Evolutionary conservation across 305 asterid genomes (phyloP).

Genomic region (Fraxinus albicans): DNA sequence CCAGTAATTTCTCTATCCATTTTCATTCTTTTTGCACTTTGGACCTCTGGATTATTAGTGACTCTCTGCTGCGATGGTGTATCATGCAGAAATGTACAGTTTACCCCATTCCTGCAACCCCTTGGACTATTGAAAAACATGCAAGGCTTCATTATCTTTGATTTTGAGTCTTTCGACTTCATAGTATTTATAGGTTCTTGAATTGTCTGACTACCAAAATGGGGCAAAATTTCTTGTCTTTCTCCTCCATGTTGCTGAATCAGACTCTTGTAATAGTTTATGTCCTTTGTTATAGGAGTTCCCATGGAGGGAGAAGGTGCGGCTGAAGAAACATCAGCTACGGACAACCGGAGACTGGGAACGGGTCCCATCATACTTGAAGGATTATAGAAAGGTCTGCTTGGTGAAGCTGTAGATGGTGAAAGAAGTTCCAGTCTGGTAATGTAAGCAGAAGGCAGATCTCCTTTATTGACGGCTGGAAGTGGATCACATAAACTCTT

Average conservation of each 20-base stretch:
- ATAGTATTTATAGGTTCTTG: conserved; percentile 32
- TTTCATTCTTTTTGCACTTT: conserved; percentile 58
- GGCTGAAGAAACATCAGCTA: conserved; percentile 12
- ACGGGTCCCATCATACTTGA: conserved; percentile 24
- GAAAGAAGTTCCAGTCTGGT: conserved; percentile 41
- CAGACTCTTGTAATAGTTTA: conserved; percentile 56
- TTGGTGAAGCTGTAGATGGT: conserved; percentile 12
- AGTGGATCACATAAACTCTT: conserved; percentile 10
- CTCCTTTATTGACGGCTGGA: conserved; percentile 32
- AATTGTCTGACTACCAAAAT: conserved; percentile 25
- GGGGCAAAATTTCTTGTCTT: conserved; percentile 36
- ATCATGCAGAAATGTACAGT: conserved; percentile 57
- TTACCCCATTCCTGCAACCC: conserved; percentile 69
- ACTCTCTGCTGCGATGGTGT: conserved; percentile 38
- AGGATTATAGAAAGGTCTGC: conserved; percentile 33
- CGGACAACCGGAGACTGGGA: conserved; percentile 6
- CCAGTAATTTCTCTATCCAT: conserved; percentile 56
- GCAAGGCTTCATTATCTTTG: conserved; percentile 56
- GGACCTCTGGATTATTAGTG: conserved; percentile 37
- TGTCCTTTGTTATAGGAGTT: conserved; percentile 39
- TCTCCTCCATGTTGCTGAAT: conserved; percentile 70
- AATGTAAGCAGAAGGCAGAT: conserved; percentile 33
- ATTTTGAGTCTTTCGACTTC: conserved; percentile 37
- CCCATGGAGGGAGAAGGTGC: not conserved
- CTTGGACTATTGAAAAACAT: conserved; percentile 50